These are phyloP conservation scores for Fusarium chuoi DNA, from an alignment of 2,329 filamentous ascomycete species.

Conservation along the genomic window DNA sequence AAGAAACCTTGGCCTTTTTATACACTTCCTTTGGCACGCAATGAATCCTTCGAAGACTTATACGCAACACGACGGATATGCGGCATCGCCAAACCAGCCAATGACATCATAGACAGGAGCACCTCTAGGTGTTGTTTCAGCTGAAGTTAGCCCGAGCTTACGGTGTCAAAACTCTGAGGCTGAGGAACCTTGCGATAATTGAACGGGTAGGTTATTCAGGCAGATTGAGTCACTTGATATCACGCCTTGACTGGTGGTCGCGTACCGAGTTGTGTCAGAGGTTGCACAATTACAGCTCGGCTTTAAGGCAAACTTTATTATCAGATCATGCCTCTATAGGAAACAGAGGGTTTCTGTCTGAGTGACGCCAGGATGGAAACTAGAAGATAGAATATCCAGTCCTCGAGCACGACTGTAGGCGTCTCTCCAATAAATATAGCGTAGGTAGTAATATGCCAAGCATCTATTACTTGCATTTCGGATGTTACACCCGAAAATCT, in stretches of 20 bases:
- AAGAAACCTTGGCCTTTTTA: not conserved
- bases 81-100: not conserved
- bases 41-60: not conserved
- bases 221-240: not conserved
- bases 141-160: slow-evolving; percentile 1
- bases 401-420: too few relatives aligned
- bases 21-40: not conserved
- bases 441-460: not conserved
- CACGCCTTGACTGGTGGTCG: not conserved
- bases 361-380: not conserved
- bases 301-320: not conserved
- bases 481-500: not conserved
- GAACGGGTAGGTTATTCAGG: not conserved
- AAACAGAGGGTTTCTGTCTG: not conserved
- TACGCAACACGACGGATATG: not conserved
- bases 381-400: too few relatives aligned
- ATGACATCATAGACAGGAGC: not conserved
- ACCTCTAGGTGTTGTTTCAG: not conserved
- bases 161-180: not conserved
- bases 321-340: not conserved
- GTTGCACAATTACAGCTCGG: not conserved
- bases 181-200: not conserved
- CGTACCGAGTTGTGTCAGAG: not conserved
- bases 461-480: not conserved
- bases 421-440: not conserved